These are phyloP conservation scores for Fusarium domesticum DNA, from an alignment of 2,329 filamentous ascomycete genomes.

Conservation along the genomic window DNA sequence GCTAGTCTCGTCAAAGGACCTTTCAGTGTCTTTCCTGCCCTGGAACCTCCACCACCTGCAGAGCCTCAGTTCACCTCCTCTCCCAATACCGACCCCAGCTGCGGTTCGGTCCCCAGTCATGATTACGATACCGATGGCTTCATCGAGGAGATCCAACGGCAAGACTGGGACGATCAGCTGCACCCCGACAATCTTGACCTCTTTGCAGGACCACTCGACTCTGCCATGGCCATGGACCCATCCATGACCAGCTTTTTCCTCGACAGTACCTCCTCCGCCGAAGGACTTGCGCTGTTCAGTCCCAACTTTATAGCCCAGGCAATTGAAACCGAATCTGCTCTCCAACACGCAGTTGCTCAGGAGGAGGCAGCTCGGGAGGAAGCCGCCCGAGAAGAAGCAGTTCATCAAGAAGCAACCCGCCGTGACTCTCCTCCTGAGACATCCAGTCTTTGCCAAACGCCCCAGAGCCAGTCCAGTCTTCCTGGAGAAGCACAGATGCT, in stretches of 20 bases:
- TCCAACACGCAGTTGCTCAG: neutral
- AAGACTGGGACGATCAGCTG: constrained; percentile 23
- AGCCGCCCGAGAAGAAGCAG: too few relatives aligned
- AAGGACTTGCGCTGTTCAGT: constrained; percentile 21
- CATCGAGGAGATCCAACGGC: constrained; percentile 20
- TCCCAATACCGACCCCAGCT: constrained; percentile 6
- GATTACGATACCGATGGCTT: constrained; percentile 18
- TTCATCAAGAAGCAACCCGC: neutral
- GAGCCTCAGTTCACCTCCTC: constrained; percentile 5
- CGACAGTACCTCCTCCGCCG: constrained; percentile 21
- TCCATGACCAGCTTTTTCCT: constrained; percentile 18
- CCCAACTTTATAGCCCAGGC: constrained; percentile 23
- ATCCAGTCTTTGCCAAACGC: neutral
- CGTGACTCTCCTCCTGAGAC: neutral
- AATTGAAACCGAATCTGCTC: constrained; percentile 10
- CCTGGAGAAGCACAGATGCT: constrained; percentile 26
- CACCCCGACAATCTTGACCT: constrained; percentile 20
- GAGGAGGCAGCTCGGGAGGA: neutral
- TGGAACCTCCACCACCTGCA: neutral
- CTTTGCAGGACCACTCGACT: constrained; percentile 17
- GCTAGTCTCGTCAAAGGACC: constrained; percentile 16
- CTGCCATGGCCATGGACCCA: constrained; percentile 2
- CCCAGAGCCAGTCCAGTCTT: neutral
- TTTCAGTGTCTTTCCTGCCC: constrained; percentile 21
- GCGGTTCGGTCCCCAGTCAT: constrained; percentile 10